Percentiles rank a stretch among this genome's conserved stretches.
phyloP scores from a whole-genome alignment of 148 eudicot genomes.

The Silene conica region DNA sequence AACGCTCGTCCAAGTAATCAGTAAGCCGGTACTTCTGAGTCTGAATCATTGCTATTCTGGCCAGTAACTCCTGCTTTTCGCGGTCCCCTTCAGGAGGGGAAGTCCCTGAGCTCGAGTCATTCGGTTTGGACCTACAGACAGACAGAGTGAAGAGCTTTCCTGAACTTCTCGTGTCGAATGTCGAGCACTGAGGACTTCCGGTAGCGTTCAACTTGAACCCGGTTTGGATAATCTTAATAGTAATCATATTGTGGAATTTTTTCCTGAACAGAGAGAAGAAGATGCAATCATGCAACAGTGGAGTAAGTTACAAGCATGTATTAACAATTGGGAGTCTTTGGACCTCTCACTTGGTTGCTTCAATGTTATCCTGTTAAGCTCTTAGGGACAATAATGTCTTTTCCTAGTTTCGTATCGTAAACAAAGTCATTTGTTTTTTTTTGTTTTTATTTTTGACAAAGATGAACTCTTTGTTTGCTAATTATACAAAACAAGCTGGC shows the following conservation, averaged over 20 bases:
- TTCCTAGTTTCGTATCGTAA: no score
- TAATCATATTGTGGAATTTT: constrained; percentile 33
- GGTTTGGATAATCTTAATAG: constrained; percentile 49
- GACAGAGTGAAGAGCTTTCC: constrained; percentile 29
- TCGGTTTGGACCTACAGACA: constrained; percentile 41
- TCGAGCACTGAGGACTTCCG: constrained; percentile 29
- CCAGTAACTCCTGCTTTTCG: constrained; percentile 64
- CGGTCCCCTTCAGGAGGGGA: constrained; percentile 55
- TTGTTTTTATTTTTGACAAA: no score
- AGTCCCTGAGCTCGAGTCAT: constrained; percentile 29
- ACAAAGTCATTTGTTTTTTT: no score
- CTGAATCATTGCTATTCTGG: constrained; percentile 76
- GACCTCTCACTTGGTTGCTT: not conserved
- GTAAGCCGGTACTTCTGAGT: constrained; percentile 74
- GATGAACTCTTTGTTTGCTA: no score
- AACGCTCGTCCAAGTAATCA: constrained; percentile 72
- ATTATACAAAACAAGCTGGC: not conserved
- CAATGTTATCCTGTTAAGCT: not conserved
- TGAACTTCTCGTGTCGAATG: constrained; percentile 16
- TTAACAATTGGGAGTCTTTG: not conserved
- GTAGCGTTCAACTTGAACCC: constrained; percentile 39
- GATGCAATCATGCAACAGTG: not conserved
- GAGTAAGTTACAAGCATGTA: not conserved
- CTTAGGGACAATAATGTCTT: not conserved
- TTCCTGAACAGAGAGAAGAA: not conserved